Base-by-base conservation (phyloP, 441 rosid species). In the Aleurites moluccanus region DNA sequence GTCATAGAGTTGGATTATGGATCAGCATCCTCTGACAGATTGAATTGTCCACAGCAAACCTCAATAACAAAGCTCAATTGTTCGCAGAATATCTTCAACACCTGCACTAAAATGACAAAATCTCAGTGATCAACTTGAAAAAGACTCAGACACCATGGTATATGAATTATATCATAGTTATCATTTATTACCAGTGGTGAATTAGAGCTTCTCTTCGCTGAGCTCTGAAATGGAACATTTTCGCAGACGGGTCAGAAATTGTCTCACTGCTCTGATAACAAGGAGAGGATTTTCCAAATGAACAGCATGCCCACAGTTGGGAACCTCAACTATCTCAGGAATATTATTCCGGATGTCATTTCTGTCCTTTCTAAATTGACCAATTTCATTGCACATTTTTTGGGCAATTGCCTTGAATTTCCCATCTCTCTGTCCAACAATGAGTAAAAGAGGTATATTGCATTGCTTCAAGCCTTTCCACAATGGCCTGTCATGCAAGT, bases 381-480 rank as follows among this genome's bases (percentile, higher is more conserved):
- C 70, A 53, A 90, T 79, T 67, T 81, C 84, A 2, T 53, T 0
- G 62, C 74, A 77, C 92, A 95, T 92, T 80, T 75, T 70, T 40
- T 25, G 67, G 67, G 95, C 87, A 69, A 91, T 91, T 73, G 75
- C 75, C 81, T 86, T 89, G 86, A 91, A 95, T 82, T 93, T 95
- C 70, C 13, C 72, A 76, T 93, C 98, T 56, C 76, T 85, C 66
- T 89, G 89, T 66, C 98, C 99, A 9, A 80, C 92, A 25, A 95
- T 49, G 18, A 91, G 83, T 72, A 86, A 73, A 57, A 93, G 72
- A 33, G 96, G 93, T 70, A 81, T 73, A 49, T 78, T 69, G 75
- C 90, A 88, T 47, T 82, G 84, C 84, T 84, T 89, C 86, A 95
- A 71, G 77, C 90, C 93, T 80, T 88, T 91, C 99, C 99, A 93